Percentiles rank a stretch among this genome's conserved stretches.
phyloP scores from a whole-genome alignment of 148 eudicot species.

The Rhododendron williamsianum region DNA sequence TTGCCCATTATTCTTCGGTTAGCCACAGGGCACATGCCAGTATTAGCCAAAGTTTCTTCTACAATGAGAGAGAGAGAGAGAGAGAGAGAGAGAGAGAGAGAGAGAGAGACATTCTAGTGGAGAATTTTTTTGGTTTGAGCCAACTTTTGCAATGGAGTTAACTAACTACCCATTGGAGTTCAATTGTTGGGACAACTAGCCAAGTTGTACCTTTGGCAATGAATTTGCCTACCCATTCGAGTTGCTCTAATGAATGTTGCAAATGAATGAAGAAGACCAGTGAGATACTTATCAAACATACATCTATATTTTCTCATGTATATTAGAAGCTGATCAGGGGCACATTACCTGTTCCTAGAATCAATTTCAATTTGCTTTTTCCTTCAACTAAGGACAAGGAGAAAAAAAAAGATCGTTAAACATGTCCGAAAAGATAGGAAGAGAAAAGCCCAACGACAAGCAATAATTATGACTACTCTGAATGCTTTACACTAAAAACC shows the following conservation, averaged over 20 bases:
- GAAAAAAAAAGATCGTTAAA: background rate
- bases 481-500: background rate
- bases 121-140: background rate
- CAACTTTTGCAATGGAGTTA: background rate
- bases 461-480: background rate
- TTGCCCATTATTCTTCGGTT: background rate
- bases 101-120: no score
- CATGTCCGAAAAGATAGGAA: background rate
- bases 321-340: background rate
- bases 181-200: background rate
- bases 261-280: background rate
- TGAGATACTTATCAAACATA: background rate
- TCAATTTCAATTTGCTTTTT: background rate
- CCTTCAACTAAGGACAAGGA: background rate
- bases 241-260: background rate
- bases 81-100: no score
- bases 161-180: background rate
- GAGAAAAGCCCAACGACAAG: background rate
- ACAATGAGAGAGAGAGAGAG: background rate
- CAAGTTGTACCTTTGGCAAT: background rate
- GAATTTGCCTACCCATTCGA: background rate
- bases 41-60: background rate
- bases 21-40: background rate
- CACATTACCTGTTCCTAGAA: conserved; percentile 6
- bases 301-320: background rate